phyloP scores from a whole-genome alignment of 352 stramenopile species.

The Globisporangium orthogonon region DNA sequence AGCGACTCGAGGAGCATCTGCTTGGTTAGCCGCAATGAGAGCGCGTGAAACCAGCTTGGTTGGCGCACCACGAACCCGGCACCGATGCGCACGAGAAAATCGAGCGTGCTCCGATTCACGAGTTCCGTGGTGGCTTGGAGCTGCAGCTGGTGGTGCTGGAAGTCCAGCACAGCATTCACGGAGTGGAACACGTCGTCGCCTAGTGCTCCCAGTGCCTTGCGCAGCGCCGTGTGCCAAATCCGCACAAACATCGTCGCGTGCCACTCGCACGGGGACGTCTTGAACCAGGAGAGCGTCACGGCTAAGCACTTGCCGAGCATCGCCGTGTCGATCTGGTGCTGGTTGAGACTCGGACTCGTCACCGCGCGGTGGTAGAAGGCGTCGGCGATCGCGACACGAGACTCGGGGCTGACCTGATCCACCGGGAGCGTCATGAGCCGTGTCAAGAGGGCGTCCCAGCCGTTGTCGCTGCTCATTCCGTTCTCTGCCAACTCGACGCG shows the following conservation, averaged over 20 bases:
- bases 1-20: slow-evolving; percentile 47
- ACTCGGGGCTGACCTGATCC: slow-evolving; percentile 37
- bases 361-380: slow-evolving; percentile 58
- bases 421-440: slow-evolving; percentile 40
- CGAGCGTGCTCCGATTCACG: slow-evolving; percentile 47
- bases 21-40: slow-evolving; percentile 47
- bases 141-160: slow-evolving; percentile 27
- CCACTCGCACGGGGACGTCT: slow-evolving; percentile 53
- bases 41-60: slow-evolving; percentile 24
- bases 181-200: slow-evolving; percentile 39
- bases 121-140: slow-evolving; percentile 23
- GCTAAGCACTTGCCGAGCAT: slow-evolving; percentile 42
- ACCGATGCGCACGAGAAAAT: slow-evolving; percentile 40
- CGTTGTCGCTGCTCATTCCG: not conserved
- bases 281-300: slow-evolving; percentile 57
- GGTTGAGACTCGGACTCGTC: slow-evolving; percentile 28
- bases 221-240: slow-evolving; percentile 55
- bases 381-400: slow-evolving; percentile 47
- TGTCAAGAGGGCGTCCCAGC: slow-evolving; percentile 38
- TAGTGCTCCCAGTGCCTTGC: slow-evolving; percentile 28
- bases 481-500: slow-evolving; percentile 11
- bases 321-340: slow-evolving; percentile 30
- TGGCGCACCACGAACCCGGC: slow-evolving; percentile 24
- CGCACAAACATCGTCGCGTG: slow-evolving; percentile 47
- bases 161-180: slow-evolving; percentile 49